Conservation (phyloP, 257 asterid species). For the Capsicum chinense region DNA sequence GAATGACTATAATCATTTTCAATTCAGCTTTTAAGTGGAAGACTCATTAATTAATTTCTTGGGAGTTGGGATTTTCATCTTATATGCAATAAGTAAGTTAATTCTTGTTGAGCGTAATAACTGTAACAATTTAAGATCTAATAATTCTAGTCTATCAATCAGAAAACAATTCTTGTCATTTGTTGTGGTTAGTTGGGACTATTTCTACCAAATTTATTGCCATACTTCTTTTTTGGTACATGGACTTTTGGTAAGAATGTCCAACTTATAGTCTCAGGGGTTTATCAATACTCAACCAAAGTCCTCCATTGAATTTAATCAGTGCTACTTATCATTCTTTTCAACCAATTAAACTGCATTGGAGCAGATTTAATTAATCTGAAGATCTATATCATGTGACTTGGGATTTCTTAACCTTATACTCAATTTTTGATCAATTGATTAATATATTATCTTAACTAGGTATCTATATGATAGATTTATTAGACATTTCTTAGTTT, state of each 20-base stretch:
- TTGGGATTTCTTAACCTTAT: background rate
- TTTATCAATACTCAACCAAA: background rate
- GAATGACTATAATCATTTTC: slow-evolving; percentile 21
- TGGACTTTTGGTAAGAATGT: background rate
- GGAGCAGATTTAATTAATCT: too few species aligned
- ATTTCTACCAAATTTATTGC: background rate
- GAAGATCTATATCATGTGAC: background rate
- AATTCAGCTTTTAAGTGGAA: background rate
- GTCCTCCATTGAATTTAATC: background rate
- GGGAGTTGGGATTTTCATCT: slow-evolving; percentile 29
- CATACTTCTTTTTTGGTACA: background rate
- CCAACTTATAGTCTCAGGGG: background rate
- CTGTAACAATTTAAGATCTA: background rate
- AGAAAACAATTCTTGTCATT: background rate
- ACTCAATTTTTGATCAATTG: background rate
- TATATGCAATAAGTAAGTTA: background rate
- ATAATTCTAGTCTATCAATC: background rate
- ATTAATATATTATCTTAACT: background rate
- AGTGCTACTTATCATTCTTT: too few species aligned
- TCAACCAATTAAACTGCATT: background rate
- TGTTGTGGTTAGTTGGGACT: background rate
- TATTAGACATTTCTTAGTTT: background rate
- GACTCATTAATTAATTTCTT: slow-evolving; percentile 26
- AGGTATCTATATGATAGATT: background rate
- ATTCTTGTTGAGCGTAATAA: background rate